phyloP scores from a whole-genome alignment of 164 flowering plant genomes.

The Saururus chinensis region DNA sequence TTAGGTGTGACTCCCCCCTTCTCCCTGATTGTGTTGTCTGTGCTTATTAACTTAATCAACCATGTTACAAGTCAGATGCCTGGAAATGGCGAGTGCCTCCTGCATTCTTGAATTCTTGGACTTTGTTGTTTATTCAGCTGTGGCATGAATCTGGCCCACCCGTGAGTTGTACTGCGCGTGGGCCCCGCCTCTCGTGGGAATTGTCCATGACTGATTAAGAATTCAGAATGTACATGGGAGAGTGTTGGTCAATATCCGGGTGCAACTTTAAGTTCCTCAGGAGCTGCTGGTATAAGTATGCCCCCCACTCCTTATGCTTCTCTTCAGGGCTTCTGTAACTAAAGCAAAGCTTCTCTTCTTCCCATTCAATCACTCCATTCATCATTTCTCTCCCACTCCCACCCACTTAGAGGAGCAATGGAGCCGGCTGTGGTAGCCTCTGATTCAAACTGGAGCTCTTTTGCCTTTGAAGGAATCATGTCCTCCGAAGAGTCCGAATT shows the following conservation, averaged over 20 bases:
- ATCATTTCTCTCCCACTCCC: no score
- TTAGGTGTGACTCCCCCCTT: neutral
- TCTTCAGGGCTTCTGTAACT: conserved; percentile 2
- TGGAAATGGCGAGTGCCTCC: no score
- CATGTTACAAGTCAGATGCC: no score
- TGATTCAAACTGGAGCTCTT: conserved; percentile 36
- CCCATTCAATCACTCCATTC: neutral
- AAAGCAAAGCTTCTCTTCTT: neutral
- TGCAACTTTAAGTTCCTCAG: conserved; percentile 13
- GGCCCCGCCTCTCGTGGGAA: conserved; percentile 17
- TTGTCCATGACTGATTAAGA: conserved; percentile 1
- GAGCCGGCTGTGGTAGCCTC: conserved; percentile 37
- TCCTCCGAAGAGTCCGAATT: conserved; percentile 53
- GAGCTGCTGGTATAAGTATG: conserved; percentile 20
- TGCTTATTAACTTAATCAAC: no score
- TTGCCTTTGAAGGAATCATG: conserved; percentile 25
- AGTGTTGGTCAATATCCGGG: conserved; percentile 18
- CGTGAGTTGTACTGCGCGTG: conserved; percentile 29
- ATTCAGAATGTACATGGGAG: conserved; percentile 7
- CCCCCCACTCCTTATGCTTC: neutral
- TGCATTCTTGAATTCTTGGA: neutral
- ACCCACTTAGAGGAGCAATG: conserved; percentile 21
- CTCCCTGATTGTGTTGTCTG: neutral
- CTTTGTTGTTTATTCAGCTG: neutral
- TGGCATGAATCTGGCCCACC: conserved; percentile 27